These are phyloP conservation scores for Quercus cerris DNA, from an alignment of 306 rosid species.

Conservation along the genomic window DNA sequence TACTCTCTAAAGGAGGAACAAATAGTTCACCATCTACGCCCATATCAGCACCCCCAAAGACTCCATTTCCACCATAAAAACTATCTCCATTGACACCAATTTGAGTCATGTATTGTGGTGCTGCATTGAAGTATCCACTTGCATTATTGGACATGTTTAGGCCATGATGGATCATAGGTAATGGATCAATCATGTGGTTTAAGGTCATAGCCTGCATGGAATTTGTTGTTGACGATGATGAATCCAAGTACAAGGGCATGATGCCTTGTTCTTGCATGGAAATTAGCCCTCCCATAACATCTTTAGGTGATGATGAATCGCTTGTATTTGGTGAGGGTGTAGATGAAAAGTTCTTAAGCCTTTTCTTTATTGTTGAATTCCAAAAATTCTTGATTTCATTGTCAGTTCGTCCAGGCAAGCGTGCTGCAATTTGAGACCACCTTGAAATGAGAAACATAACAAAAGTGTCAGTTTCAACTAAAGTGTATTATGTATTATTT, in stretches of 20 bases:
- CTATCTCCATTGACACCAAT: constrained; percentile 15
- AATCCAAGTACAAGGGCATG: constrained; percentile 41
- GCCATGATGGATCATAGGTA: constrained; percentile 37
- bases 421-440: constrained; percentile 98
- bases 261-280: constrained; percentile 34
- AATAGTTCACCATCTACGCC: constrained; percentile 46
- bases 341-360: constrained; percentile 65
- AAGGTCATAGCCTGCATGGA: constrained; percentile 31
- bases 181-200: constrained; percentile 47
- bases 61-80: constrained; percentile 37
- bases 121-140: constrained; percentile 34
- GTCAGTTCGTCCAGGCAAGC: constrained; percentile 88
- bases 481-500: neutral
- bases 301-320: constrained; percentile 52
- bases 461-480: constrained; percentile 15
- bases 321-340: constrained; percentile 58
- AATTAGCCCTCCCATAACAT: constrained; percentile 28
- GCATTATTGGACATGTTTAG: constrained; percentile 24
- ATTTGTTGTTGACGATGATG: constrained; percentile 22
- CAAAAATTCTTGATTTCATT: constrained; percentile 94
- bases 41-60: constrained; percentile 33
- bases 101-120: constrained; percentile 37
- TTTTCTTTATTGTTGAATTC: constrained; percentile 94
- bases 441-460: constrained; percentile 31
- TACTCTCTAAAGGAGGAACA: constrained; percentile 68